These are phyloP conservation scores for Pichia manshurica DNA, from an alignment of 805 yeast species.

Conservation along the genomic window DNA sequence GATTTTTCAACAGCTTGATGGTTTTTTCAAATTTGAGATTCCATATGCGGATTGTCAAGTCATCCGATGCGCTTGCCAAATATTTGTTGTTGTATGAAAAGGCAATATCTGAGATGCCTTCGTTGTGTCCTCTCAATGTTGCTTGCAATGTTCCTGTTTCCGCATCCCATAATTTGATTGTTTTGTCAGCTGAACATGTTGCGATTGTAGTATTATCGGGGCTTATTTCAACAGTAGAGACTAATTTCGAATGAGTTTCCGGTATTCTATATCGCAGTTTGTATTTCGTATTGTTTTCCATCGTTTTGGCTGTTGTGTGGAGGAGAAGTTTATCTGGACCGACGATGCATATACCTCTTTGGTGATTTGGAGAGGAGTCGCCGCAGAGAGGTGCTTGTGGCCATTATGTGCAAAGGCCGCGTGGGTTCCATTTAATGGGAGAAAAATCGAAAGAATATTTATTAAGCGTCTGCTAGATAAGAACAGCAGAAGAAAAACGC, in stretches of 20 bases:
- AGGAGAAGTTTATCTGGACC: no score
- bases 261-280: conserved; percentile 13
- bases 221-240: conserved; percentile 50
- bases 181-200: conserved; percentile 49
- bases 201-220: conserved; percentile 60
- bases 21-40: conserved; percentile 46
- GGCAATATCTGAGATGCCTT: conserved; percentile 67
- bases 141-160: conserved; percentile 28
- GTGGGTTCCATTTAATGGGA: no score
- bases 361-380: no score
- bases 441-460: no score
- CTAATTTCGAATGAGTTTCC: conserved; percentile 17
- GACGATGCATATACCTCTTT: no score
- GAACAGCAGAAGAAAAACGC: no score
- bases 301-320: no score
- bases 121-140: conserved; percentile 51
- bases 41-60: conserved; percentile 73
- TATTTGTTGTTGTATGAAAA: conserved; percentile 73
- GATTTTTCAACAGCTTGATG: conserved; percentile 56
- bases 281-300: conserved; percentile 6
- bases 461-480: no score
- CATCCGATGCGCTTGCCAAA: conserved; percentile 84
- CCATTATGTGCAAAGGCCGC: no score
- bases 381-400: no score
- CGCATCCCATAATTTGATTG: conserved; percentile 54